These are phyloP conservation scores for Rhododendron ferrugineum DNA, from an alignment of 148 eudicot species.

Conservation along the genomic window DNA sequence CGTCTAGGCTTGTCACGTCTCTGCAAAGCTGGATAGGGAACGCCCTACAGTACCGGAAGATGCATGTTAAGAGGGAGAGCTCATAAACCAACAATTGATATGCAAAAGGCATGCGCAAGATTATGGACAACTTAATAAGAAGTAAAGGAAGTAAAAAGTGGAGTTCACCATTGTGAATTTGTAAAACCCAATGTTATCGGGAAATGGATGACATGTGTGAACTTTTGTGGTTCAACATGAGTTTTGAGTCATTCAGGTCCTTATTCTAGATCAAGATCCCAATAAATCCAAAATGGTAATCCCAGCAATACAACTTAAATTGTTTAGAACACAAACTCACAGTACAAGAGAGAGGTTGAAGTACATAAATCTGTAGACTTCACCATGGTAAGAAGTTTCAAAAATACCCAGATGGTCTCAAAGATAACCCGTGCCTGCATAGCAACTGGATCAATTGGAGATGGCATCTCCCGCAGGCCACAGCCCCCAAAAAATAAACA, in stretches of 20 bases:
- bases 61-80: conserved; percentile 3
- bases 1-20: conserved; percentile 90
- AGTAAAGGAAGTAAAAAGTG: background rate
- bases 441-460: background rate
- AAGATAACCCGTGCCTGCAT: background rate
- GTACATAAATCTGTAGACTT: background rate
- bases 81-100: background rate
- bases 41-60: conserved; percentile 43
- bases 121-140: background rate
- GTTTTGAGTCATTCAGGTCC: background rate
- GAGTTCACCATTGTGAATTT: background rate
- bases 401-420: background rate
- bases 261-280: background rate
- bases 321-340: background rate
- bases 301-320: background rate
- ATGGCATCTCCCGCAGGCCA: background rate
- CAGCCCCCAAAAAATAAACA: background rate
- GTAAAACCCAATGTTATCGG: background rate
- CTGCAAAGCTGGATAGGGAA: conserved; percentile 68
- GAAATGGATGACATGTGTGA: background rate
- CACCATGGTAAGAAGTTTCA: background rate
- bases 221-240: background rate
- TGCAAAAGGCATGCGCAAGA: background rate
- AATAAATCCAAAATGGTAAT: background rate
- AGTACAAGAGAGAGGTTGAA: background rate